phyloP scores from a whole-genome alignment of 768 basidiomycete species.

The Xerocomellus dryophilus region DNA sequence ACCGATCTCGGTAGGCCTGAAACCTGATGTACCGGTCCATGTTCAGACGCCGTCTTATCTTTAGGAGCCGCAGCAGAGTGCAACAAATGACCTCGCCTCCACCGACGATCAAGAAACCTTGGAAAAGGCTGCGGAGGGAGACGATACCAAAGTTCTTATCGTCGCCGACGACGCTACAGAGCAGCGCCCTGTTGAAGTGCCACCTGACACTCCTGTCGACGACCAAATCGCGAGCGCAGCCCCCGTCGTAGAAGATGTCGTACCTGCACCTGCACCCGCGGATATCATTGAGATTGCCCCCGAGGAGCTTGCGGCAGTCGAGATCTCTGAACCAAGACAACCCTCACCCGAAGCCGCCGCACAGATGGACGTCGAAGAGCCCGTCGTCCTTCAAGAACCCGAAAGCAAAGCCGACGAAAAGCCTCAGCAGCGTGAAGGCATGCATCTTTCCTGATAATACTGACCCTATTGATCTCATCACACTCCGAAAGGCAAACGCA shows the following conservation, averaged over 20 bases:
- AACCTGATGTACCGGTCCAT: neutral
- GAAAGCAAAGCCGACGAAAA: slow-evolving; percentile 7
- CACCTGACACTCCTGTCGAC: slow-evolving; percentile 4
- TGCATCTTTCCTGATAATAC: neutral
- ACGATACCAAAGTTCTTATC: neutral
- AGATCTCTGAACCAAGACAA: slow-evolving; percentile 1
- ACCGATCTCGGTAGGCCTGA: slow-evolving; percentile 9
- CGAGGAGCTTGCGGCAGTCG: slow-evolving; percentile 11
- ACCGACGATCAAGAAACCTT: neutral
- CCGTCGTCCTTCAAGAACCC: slow-evolving; percentile 6
- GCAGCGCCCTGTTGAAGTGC: neutral
- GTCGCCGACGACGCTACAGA: slow-evolving; percentile 3
- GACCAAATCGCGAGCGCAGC: neutral
- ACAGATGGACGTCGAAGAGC: slow-evolving; percentile 17
- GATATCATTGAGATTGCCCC: slow-evolving; percentile 5
- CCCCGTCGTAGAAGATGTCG: slow-evolving; percentile 9
- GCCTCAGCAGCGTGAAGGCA: slow-evolving; percentile 24
- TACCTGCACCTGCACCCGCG: neutral
- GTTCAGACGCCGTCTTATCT: neutral
- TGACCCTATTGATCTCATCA: neutral
- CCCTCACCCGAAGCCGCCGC: neutral
- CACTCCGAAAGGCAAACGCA: slow-evolving; percentile 25
- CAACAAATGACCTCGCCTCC: slow-evolving; percentile 1
- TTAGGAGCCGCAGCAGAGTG: slow-evolving; percentile 12
- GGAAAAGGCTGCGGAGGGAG: slow-evolving; percentile 1